Evolutionary conservation across 202 grass and related monocot genomes (phyloP).

Genomic region (Cymbopogon flexuosus): DNA sequence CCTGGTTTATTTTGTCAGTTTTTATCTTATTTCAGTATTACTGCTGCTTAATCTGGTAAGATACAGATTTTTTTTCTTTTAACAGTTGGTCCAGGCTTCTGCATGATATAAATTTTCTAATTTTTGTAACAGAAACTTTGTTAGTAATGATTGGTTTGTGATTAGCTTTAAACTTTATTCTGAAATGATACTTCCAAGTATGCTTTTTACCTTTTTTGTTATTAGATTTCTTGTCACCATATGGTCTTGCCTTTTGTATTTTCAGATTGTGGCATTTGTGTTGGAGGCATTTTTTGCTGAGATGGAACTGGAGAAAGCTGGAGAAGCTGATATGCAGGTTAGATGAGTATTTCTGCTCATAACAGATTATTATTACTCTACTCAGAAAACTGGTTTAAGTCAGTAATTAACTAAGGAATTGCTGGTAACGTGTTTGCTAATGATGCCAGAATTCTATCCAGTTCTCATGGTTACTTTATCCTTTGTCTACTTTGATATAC

Average conservation of each 20-base stretch:
- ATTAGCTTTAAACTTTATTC: neutral
- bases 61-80: slow-evolving; percentile 9
- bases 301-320: slow-evolving; percentile 85
- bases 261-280: slow-evolving; percentile 93
- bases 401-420: neutral
- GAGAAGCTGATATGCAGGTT: slow-evolving; percentile 50
- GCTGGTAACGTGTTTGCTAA: neutral
- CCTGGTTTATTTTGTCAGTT: slow-evolving; percentile 88
- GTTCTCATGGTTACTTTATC: neutral
- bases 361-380: neutral
- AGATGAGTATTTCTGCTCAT: slow-evolving; percentile 16
- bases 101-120: slow-evolving; percentile 6
- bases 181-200: slow-evolving; percentile 7
- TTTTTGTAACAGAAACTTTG: neutral
- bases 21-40: slow-evolving; percentile 86
- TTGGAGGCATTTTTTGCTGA: slow-evolving; percentile 98
- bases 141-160: neutral
- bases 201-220: slow-evolving; percentile 2
- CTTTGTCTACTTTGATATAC: neutral
- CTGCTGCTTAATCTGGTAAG: slow-evolving; percentile 95
- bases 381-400: neutral
- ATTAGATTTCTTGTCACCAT: slow-evolving; percentile 32
- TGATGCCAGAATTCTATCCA: neutral
- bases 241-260: slow-evolving; percentile 19
- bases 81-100: slow-evolving; percentile 8